Base-by-base conservation (phyloP, 345 rosid genomes). In the Carallia brachiata region DNA sequence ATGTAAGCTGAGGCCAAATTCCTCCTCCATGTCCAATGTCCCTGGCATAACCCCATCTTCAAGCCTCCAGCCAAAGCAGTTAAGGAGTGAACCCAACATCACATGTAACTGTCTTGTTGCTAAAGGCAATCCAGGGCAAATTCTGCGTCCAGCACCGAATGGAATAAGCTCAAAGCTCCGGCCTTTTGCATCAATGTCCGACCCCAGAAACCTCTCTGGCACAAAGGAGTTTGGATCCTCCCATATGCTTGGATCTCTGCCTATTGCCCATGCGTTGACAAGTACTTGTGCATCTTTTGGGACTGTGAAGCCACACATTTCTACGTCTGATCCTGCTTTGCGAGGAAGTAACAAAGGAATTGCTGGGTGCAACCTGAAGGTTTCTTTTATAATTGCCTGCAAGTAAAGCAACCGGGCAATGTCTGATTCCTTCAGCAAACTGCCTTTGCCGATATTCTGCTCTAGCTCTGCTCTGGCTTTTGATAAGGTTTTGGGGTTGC, bases 181-280 rank as follows among this genome's bases (percentile, higher is more conserved):
- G 7, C 88, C 88, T 72, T 50, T 70, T 0, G 66, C 55, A 65
- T 81, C 88, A 5, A 82, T 36, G 1, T 76, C 71, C 0, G 77
- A 73, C 2, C 73, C 83, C 67, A 87, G 53, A 69, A 84, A 87
- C 48, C 87, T 84, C 67, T 79, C 86, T 0, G 88, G 86, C 52
- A 66, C 31, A 44, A 84, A 84, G 1, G 30, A 53, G 52, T 62
- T 27, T 0, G 86, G 75, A 36, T 69, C 66, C 61, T 69, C 81
- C 85, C 86, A 86, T n/a, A 28, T 48, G 57, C 62, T 69, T 6
- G 79, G 73, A 17, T 86, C 87, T 65, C 84, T 78, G 10, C 86
- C 85, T 2, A 85, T 83, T 3, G 86, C 84, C 89, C 87, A 84
- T 0, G 39, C 83, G 30, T 85, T 88, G 4, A 87, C 85, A 0